Evolutionary conservation across 495 filamentous ascomycete species (phyloP).

Genomic region (Penicillium fimorum): DNA sequence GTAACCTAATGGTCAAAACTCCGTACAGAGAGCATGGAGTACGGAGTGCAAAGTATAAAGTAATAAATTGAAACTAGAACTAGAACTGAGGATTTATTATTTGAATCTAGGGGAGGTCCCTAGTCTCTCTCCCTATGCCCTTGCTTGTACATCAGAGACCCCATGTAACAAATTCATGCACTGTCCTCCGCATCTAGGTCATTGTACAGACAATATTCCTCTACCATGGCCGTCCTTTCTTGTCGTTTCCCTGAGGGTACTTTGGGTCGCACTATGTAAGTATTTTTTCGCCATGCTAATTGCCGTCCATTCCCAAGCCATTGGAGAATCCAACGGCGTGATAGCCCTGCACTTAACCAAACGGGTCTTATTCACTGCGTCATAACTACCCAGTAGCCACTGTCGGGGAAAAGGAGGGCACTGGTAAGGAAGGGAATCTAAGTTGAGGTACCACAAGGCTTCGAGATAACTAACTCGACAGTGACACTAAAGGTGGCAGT

Average conservation of each 20-base stretch:
- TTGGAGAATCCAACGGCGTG: background rate
- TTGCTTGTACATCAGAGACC: conserved; percentile 12
- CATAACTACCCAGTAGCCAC: background rate
- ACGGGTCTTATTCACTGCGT: background rate
- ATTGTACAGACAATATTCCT: background rate
- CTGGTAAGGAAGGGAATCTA: background rate
- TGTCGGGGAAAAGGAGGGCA: background rate
- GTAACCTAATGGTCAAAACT: conserved; percentile 3
- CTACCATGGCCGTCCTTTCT: background rate
- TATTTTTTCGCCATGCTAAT: background rate
- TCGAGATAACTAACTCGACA: background rate
- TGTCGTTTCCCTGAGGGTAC: background rate
- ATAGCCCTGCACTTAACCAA: background rate
- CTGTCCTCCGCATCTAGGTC: background rate
- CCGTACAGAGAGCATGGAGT: conserved; percentile 5
- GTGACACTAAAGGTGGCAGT: background rate
- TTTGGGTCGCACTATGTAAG: background rate
- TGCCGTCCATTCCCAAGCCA: background rate
- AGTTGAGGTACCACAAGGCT: background rate
- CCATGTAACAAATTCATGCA: conserved; percentile 7
- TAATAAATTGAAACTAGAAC: background rate
- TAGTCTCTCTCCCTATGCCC: background rate
- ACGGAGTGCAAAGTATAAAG: background rate
- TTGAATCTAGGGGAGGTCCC: conserved; percentile 8
- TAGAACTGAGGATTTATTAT: conserved; percentile 1